A percentile compares a stretch with the other conserved stretches of the same genome.
These are phyloP conservation scores for Fonsecaea nubica DNA, from an alignment of 2,329 filamentous ascomycete genomes.

Conservation along the genomic window DNA sequence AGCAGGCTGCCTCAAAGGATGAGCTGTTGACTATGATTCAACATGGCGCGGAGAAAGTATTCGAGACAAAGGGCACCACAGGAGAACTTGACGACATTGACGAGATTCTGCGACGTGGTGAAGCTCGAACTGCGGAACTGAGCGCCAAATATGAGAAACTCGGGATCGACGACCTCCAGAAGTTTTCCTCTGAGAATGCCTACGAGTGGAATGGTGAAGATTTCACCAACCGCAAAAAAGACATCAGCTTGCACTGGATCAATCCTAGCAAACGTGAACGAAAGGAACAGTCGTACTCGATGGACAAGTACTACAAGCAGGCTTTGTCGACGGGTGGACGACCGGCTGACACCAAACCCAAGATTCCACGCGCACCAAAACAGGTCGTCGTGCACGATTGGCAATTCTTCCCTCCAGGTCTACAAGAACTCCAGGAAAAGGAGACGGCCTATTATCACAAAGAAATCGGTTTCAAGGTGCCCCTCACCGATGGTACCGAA, in stretches of 20 bases:
- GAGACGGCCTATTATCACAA: slow-evolving; percentile 96
- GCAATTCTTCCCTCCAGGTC: slow-evolving; percentile 87
- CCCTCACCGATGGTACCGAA: slow-evolving; percentile 84
- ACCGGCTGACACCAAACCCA: slow-evolving; percentile 81
- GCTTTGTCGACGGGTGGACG: slow-evolving; percentile 82
- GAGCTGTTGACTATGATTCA: slow-evolving; percentile 98
- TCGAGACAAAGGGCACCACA: slow-evolving; percentile 73
- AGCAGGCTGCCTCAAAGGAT: slow-evolving; percentile 92
- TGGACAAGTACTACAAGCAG: slow-evolving; percentile 97
- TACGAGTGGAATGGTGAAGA: slow-evolving; percentile 99
- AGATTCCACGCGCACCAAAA: slow-evolving; percentile 93
- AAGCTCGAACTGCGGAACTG: slow-evolving; percentile 85
- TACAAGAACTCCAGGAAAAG: slow-evolving; percentile 90
- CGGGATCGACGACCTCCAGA: slow-evolving; percentile 94
- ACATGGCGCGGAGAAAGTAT: slow-evolving; percentile 95
- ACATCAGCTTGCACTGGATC: slow-evolving; percentile 94
- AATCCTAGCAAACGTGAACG: slow-evolving; percentile 97
- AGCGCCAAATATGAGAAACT: slow-evolving; percentile 96
- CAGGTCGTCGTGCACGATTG: slow-evolving; percentile 93
- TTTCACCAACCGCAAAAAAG: slow-evolving; percentile 89
- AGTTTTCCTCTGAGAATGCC: slow-evolving; percentile 95
- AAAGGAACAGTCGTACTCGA: slow-evolving; percentile 97
- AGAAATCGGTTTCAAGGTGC: slow-evolving; percentile 93
- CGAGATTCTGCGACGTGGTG: slow-evolving; percentile 81
- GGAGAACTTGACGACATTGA: slow-evolving; percentile 83